Percentiles rank a stretch among this genome's conserved stretches.
Evolutionary conservation across 805 yeast species (phyloP).

Genomic region (Yamadazyma takamatsuzukensis): DNA sequence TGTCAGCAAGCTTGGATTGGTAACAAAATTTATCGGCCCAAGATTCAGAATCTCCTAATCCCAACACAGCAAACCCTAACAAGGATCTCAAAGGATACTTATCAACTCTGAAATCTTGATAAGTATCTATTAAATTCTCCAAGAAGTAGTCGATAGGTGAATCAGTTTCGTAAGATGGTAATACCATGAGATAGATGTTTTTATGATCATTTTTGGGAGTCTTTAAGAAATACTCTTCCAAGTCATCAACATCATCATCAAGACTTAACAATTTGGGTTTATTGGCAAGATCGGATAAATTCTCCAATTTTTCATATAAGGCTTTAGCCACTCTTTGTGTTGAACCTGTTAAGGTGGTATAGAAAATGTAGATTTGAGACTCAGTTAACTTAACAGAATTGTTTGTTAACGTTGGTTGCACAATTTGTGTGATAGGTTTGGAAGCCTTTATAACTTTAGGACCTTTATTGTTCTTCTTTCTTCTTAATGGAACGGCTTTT

Average conservation of each 20-base stretch:
- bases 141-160: slow-evolving; percentile 87
- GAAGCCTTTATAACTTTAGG: slow-evolving; percentile 39
- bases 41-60: slow-evolving; percentile 82
- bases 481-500: slow-evolving; percentile 10
- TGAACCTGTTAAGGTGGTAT: slow-evolving; percentile 83
- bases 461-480: slow-evolving; percentile 20
- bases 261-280: slow-evolving; percentile 59
- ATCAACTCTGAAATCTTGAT: slow-evolving; percentile 81
- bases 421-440: slow-evolving; percentile 22
- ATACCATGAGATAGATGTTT: slow-evolving; percentile 63
- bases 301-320: slow-evolving; percentile 38
- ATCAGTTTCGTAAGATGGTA: slow-evolving; percentile 91
- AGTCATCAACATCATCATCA: slow-evolving; percentile 78
- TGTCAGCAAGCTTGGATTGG: slow-evolving; percentile 74
- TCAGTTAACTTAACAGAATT: slow-evolving; percentile 40
- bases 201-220: slow-evolving; percentile 47
- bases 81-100: slow-evolving; percentile 68
- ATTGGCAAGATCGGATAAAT: slow-evolving; percentile 19
- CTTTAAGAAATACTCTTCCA: slow-evolving; percentile 75
- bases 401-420: slow-evolving; percentile 32
- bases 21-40: slow-evolving; percentile 81
- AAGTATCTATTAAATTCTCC: slow-evolving; percentile 75
- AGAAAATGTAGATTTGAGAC: slow-evolving; percentile 65
- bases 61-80: slow-evolving; percentile 80
- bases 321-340: slow-evolving; percentile 64